These are phyloP conservation scores for Vitis rupestris DNA, from an alignment of 164 flowering plant genomes.

Conservation along the genomic window DNA sequence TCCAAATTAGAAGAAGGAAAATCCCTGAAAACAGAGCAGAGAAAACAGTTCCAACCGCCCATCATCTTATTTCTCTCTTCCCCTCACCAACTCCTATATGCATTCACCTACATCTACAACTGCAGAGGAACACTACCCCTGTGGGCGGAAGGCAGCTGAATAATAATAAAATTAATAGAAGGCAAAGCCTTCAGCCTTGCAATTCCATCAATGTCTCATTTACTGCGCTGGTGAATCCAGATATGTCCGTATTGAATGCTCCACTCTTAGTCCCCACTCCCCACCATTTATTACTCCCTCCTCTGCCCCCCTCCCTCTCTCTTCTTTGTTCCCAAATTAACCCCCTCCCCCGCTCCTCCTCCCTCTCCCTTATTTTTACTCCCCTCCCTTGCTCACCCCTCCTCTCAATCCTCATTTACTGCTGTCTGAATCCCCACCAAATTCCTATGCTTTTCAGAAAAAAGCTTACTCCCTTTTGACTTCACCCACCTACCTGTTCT, in stretches of 20 bases:
- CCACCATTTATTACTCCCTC: slow-evolving; percentile 15
- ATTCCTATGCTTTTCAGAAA: too few species aligned
- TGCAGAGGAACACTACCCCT: too few species aligned
- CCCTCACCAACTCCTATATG: slow-evolving; percentile 7
- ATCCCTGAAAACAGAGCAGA: not conserved
- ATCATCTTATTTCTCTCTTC: not conserved
- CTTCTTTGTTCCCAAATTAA: not conserved
- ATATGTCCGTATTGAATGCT: slow-evolving; percentile 45
- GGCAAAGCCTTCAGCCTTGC: not conserved
- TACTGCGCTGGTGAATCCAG: slow-evolving; percentile 25
- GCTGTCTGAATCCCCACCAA: too few species aligned
- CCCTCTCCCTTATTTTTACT: not conserved
- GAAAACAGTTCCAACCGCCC: slow-evolving; percentile 5
- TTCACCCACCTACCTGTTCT: too few species aligned
- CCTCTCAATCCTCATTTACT: too few species aligned
- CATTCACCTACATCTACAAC: too few species aligned
- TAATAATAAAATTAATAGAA: not conserved
- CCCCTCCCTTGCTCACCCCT: too few species aligned
- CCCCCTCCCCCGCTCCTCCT: not conserved
- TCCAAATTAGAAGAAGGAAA: not conserved
- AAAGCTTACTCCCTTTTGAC: too few species aligned
- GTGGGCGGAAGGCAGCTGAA: too few species aligned
- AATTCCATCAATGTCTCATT: slow-evolving; percentile 23
- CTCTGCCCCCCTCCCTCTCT: not conserved
- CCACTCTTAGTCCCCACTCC: slow-evolving; percentile 7